Percentiles rank a stretch among this genome's conserved stretches.
Conservation (phyloP, 371 early-diverging fungal species). For the Mortierella sp. region DNA sequence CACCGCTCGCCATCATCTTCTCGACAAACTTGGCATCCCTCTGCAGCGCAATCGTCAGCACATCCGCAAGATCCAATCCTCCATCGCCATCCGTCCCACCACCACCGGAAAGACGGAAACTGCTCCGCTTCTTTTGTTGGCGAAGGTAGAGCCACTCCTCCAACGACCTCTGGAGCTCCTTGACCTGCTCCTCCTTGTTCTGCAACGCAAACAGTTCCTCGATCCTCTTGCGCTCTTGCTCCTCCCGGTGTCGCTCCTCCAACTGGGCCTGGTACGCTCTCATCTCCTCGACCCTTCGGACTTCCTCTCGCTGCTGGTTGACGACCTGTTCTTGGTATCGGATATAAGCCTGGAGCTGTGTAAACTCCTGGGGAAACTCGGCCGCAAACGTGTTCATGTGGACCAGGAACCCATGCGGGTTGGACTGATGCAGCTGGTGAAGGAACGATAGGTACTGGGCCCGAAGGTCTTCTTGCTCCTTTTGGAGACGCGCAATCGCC, state of each 20-base stretch:
- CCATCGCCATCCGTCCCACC: slow-evolving; percentile 26
- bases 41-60: slow-evolving; percentile 53
- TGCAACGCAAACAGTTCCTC: slow-evolving; percentile 34
- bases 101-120: slow-evolving; percentile 21
- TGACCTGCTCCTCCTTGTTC: slow-evolving; percentile 28
- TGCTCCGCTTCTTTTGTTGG: slow-evolving; percentile 28
- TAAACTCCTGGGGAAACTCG: slow-evolving; percentile 51
- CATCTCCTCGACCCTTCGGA: slow-evolving; percentile 45
- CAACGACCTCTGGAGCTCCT: slow-evolving; percentile 39
- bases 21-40: slow-evolving; percentile 45
- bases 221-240: slow-evolving; percentile 33
- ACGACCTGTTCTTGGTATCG: slow-evolving; percentile 34
- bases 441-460: slow-evolving; percentile 52
- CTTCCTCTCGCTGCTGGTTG: slow-evolving; percentile 38
- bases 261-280: slow-evolving; percentile 48
- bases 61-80: slow-evolving; percentile 49
- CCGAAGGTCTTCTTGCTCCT: slow-evolving; percentile 55
- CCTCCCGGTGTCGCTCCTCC: slow-evolving; percentile 37
- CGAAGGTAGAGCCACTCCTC: slow-evolving; percentile 50
- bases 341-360: slow-evolving; percentile 53
- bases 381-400: slow-evolving; percentile 55
- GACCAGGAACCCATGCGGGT: slow-evolving; percentile 46
- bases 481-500: slow-evolving; percentile 38
- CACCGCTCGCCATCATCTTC: slow-evolving; percentile 26
- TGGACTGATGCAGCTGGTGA: slow-evolving; percentile 40